Conservation (phyloP, 2,329 filamentous ascomycete species). For the Aureobasidium mangrovei region DNA sequence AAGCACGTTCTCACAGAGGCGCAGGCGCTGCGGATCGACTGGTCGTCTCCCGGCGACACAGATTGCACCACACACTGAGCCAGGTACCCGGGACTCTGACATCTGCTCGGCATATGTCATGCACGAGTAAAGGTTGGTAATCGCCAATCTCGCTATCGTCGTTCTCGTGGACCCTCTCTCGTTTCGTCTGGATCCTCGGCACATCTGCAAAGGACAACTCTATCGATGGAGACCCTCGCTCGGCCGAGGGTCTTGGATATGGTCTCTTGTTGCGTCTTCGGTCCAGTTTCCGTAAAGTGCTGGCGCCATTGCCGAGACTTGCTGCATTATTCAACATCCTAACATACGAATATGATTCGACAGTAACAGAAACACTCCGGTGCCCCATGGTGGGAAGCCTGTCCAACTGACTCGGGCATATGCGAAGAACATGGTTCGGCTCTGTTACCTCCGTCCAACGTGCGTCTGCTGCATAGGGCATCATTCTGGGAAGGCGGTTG, state of each 20-base stretch:
- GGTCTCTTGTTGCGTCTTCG: not conserved
- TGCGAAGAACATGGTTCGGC: not conserved
- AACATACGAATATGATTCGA: too few relatives aligned
- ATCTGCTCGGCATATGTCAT: not conserved
- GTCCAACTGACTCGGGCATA: not conserved
- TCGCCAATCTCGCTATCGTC: too few relatives aligned
- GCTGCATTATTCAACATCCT: not conserved
- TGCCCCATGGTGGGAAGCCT: not conserved
- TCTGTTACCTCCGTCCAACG: not conserved
- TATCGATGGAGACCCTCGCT: not conserved
- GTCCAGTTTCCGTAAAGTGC: not conserved
- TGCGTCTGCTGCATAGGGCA: not conserved
- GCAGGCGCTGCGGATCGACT: not conserved
- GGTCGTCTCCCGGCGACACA: not conserved
- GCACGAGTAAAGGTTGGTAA: too few relatives aligned
- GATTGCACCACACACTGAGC: not conserved
- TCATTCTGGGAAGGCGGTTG: not conserved
- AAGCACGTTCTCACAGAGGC: not conserved
- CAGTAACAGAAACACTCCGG: not conserved
- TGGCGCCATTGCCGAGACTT: not conserved
- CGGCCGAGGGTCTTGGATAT: not conserved
- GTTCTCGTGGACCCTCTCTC: not conserved
- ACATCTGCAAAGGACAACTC: not conserved
- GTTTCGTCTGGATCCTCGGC: not conserved
- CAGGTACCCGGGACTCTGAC: not conserved